Conservation (phyloP, 106 monocot genomes). For the Chionographis japonica region DNA sequence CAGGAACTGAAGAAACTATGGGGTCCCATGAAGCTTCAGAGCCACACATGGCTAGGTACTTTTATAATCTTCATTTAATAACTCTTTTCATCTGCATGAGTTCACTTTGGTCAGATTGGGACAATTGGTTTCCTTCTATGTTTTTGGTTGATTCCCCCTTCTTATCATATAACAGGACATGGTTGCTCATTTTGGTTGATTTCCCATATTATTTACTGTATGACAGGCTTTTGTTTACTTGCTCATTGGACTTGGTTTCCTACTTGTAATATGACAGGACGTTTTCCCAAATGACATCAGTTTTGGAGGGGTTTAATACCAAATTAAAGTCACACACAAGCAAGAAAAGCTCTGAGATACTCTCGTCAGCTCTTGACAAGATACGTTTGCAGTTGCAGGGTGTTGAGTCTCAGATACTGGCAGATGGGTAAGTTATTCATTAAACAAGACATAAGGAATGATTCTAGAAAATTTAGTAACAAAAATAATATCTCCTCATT, state of each 20-base stretch:
- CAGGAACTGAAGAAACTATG: not conserved
- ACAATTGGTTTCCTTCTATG: too few species aligned
- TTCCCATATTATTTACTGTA: not conserved
- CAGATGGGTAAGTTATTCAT: slow-evolving; percentile 40
- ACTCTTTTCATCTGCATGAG: not conserved
- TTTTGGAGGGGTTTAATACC: slow-evolving; percentile 34
- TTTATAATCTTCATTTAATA: not conserved
- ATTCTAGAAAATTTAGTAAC: too few species aligned
- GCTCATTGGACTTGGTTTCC: not conserved
- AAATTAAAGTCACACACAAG: slow-evolving; percentile 34
- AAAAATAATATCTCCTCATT: slow-evolving; percentile 4
- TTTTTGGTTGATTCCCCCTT: too few species aligned
- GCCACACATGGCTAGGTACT: slow-evolving; percentile 15
- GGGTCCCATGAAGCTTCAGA: slow-evolving; percentile 1
- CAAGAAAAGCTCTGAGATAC: slow-evolving; percentile 52
- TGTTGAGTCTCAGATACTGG: slow-evolving; percentile 49
- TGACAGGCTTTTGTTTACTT: too few species aligned
- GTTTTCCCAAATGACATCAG: slow-evolving; percentile 32
- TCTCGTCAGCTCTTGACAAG: slow-evolving; percentile 27
- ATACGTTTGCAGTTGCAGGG: slow-evolving; percentile 24
- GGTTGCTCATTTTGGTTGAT: not conserved
- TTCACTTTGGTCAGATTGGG: not conserved
- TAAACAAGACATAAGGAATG: too few species aligned
- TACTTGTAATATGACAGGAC: slow-evolving; percentile 20
- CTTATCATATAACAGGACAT: too few species aligned